phyloP scores from a whole-genome alignment of 768 basidiomycete genomes.

The Cystofilobasidium macerans region DNA sequence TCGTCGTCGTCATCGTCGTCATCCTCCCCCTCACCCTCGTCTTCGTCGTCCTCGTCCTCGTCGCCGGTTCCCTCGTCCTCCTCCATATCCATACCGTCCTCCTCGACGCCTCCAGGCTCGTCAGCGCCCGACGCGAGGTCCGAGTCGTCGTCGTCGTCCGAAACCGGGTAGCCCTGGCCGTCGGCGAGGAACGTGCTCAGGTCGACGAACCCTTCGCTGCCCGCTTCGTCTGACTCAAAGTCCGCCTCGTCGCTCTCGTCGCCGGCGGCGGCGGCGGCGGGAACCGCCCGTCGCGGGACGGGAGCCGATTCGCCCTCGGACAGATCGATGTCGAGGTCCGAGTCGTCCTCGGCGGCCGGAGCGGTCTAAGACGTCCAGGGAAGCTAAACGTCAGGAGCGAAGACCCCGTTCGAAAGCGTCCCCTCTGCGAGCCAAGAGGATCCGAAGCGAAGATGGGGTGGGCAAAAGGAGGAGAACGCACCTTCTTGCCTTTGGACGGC shows the following conservation, averaged over 20 bases:
- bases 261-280: conserved; percentile 21
- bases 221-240: conserved; percentile 39
- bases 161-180: conserved; percentile 23
- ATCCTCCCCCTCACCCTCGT: conserved; percentile 30
- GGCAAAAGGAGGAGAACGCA: not conserved
- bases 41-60: conserved; percentile 44
- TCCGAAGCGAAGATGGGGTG: too few relatives aligned
- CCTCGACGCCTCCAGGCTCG: conserved; percentile 16
- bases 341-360: conserved; percentile 12
- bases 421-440: conserved; percentile 32
- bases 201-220: conserved; percentile 35
- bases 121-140: conserved; percentile 27
- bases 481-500: conserved; percentile 16
- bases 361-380: conserved; percentile 41
- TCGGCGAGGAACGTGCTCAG: conserved; percentile 25
- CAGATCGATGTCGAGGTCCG: conserved; percentile 21
- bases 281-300: conserved; percentile 17
- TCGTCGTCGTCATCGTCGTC: conserved; percentile 34
- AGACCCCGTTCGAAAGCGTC: too few relatives aligned
- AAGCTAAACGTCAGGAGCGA: too few relatives aligned
- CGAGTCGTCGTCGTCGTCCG: conserved; percentile 21
- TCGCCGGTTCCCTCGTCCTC: conserved; percentile 41
- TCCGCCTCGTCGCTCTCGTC: conserved; percentile 29
- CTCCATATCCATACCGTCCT: conserved; percentile 37
- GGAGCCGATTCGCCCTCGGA: conserved; percentile 26